Evolutionary conservation across 2,329 filamentous ascomycete species (phyloP), one percentile per base, ranked within the genome.

Genomic region (Diaporthe humulicola): DNA sequence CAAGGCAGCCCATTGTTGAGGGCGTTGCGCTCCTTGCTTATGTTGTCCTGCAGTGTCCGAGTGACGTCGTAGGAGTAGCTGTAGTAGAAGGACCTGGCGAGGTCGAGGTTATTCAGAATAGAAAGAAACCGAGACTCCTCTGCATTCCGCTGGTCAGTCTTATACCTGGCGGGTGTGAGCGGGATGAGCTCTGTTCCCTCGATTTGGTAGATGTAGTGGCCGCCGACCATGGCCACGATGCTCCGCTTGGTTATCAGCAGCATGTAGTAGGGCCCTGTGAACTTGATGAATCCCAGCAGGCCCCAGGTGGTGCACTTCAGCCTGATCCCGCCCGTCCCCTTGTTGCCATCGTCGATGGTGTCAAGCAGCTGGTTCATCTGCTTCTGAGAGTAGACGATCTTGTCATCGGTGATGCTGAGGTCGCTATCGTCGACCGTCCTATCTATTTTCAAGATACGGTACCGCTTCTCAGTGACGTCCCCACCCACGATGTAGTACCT

Each of bases 61-160:
- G 97, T 99, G 78, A 98, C 94, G 81, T 99, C 95, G 85, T 99
- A 99, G 0, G 96, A 97, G 82, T 98, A 98, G 85, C 96, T 98
- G 86, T 98, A 99, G 84, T 99, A 99, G 83, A 99, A 99, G 0
- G 94, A 97, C 73, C 94, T 90, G 0, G 94, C 95, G 75, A 99
- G 86, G 82, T 99, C 97, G 42, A 99, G 88, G 78, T 98, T 98
- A 82, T 94, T 95, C 58, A 99, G 88, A 70, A 98, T 98, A 36
- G 91, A 90, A 45, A 98, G 88, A 80, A 98, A 98, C 38, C 96
- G 92, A 52, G 94, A 92, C 84, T 99, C 97, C 82, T 98, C 96
- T 0, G 94, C 90, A 79, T 97, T 97, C 69, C 88, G 87, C 70
- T 93, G 89, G 77, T 98, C 95, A n/a, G 92, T 88, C 81, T 93